Evolutionary conservation across 2,329 filamentous ascomycete genomes (phyloP).

Genomic region (Sclerotiophoma versabilis): DNA sequence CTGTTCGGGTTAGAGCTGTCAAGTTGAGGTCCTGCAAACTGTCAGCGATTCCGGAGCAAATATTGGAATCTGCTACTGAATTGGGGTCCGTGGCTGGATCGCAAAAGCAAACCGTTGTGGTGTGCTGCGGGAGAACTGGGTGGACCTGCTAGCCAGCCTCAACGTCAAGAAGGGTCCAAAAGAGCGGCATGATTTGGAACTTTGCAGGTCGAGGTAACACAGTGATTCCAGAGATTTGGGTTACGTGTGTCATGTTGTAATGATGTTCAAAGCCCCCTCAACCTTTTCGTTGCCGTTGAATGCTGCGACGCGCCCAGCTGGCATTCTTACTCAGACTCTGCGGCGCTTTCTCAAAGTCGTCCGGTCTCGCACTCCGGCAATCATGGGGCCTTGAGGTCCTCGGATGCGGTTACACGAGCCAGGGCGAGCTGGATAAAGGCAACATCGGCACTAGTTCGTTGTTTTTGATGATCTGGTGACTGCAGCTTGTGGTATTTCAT

Average conservation of each 20-base stretch:
- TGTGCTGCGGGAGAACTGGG: constrained; percentile 8
- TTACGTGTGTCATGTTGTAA: neutral
- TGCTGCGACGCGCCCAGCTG: neutral
- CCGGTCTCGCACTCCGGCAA: constrained; percentile 1
- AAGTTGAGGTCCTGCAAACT: neutral
- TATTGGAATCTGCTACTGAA: neutral
- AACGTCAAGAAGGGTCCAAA: constrained; percentile 4
- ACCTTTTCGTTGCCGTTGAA: neutral
- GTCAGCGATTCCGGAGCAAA: constrained; percentile 4
- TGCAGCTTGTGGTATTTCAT: constrained; percentile 40
- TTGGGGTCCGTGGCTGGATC: neutral
- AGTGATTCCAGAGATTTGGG: neutral
- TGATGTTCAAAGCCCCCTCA: neutral
- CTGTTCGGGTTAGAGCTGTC: neutral
- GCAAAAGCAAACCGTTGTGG: constrained; percentile 7
- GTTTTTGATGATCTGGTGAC: constrained; percentile 30
- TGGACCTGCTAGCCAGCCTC: constrained; percentile 8
- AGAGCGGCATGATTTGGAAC: neutral
- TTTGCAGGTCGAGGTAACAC: constrained; percentile 7
- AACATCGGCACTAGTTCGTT: constrained; percentile 7
- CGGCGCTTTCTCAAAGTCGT: neutral
- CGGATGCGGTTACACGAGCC: constrained; percentile 10
- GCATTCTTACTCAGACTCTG: neutral
- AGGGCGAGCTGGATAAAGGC: constrained; percentile 9
- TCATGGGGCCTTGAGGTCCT: constrained; percentile 2